These are phyloP conservation scores for Simplicillium sp. DNA, from an alignment of 2,329 filamentous ascomycete species.

Conservation along the genomic window DNA sequence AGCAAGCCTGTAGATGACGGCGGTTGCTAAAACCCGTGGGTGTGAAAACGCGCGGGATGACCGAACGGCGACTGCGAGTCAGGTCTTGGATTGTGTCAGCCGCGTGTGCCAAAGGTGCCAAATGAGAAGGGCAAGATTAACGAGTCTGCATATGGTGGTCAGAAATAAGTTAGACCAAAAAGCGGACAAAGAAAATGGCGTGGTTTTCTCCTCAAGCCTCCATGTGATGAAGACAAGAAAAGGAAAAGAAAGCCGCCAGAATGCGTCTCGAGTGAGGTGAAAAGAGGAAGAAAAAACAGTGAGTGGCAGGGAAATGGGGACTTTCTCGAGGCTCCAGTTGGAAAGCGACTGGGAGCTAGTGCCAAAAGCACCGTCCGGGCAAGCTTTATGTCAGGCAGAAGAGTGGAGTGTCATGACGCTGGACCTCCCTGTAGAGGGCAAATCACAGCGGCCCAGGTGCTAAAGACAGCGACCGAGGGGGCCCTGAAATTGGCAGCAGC, in stretches of 20 bases:
- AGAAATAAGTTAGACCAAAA: not conserved
- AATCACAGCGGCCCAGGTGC: no score
- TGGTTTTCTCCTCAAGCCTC: no score
- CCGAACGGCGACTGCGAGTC: not conserved
- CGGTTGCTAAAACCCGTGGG: no score
- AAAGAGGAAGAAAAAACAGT: not conserved
- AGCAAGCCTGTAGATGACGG: no score
- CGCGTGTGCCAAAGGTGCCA: not conserved
- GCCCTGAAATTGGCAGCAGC: no score
- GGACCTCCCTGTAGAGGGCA: not conserved
- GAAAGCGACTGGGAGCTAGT: not conserved
- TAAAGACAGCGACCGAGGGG: constrained; percentile 1
- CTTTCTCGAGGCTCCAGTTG: no score
- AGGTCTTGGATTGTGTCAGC: not conserved
- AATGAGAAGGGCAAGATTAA: not conserved
- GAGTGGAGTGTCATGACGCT: not conserved
- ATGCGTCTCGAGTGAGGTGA: no score
- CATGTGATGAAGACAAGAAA: not conserved
- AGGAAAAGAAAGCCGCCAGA: not conserved
- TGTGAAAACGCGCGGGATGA: no score
- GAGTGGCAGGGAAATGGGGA: not conserved
- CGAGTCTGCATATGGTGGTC: no score
- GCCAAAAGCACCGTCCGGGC: constrained; percentile 1
- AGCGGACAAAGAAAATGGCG: not conserved
- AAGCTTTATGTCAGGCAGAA: constrained; percentile 5